Evolutionary conservation across 169 alveolate genomes (phyloP).

Genomic region (Plasmodium coatneyi): DNA sequence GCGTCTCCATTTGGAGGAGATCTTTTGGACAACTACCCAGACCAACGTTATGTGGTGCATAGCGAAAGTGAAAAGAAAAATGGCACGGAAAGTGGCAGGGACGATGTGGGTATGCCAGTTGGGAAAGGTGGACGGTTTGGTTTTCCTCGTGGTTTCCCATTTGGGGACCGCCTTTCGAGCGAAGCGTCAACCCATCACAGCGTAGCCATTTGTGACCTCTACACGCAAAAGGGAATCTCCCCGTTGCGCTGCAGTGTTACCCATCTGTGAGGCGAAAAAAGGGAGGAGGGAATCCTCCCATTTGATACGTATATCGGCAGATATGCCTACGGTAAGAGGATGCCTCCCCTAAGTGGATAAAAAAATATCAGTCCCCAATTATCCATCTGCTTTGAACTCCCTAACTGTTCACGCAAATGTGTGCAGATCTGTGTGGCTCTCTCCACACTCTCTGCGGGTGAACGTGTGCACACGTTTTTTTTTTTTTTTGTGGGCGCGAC

Average conservation of each 20-base stretch:
- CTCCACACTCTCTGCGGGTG: neutral
- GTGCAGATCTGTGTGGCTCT: neutral
- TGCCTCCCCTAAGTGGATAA: neutral
- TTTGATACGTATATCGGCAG: neutral
- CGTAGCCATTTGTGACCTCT: neutral
- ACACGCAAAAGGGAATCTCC: neutral
- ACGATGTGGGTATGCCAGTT: neutral
- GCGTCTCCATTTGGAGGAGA: neutral
- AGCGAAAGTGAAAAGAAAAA: neutral
- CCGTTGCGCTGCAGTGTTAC: neutral
- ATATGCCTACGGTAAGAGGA: neutral
- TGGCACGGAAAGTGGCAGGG: neutral
- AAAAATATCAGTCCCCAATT: neutral
- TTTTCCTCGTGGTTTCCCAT: neutral
- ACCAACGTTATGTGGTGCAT: neutral
- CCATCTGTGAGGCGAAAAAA: neutral
- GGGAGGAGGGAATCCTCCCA: neutral
- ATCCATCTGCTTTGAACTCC: neutral
- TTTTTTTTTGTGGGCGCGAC: neutral
- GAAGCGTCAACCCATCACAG: neutral
- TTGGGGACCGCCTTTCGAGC: neutral
- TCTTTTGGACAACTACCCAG: neutral
- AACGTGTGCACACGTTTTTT: neutral
- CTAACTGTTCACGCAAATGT: neutral
- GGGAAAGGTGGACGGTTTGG: neutral